Conservation (phyloP, 305 asterid species). For the Fraxinus sp. region DNA sequence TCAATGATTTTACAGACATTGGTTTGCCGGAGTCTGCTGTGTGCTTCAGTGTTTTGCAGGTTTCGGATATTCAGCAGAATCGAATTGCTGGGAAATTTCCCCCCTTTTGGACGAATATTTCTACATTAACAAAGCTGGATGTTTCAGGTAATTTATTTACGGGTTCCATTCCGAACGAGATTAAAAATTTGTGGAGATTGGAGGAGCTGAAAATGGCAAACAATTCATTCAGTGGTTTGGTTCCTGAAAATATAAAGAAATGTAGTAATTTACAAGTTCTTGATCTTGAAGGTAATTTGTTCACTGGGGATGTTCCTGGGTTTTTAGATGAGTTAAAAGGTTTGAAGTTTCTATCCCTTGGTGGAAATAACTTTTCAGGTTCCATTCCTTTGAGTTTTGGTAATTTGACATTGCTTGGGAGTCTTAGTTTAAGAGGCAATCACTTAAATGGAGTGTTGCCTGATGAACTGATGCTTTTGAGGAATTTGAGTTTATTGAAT, state of each 20-base stretch:
- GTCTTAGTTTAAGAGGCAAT: conserved; percentile 48
- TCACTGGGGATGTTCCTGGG: conserved; percentile 46
- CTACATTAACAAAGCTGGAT: conserved; percentile 46
- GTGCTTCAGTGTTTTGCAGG: conserved; percentile 50
- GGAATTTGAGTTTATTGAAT: conserved; percentile 52
- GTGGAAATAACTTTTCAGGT: conserved; percentile 51
- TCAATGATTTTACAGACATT: conserved; percentile 54
- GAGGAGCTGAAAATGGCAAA: conserved; percentile 57
- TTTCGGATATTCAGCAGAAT: conserved; percentile 53
- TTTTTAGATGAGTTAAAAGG: conserved; percentile 35
- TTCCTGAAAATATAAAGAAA: conserved; percentile 39
- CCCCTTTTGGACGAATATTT: conserved; percentile 29
- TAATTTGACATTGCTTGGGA: conserved; percentile 42
- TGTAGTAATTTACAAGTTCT: conserved; percentile 15
- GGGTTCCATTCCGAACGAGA: conserved; percentile 40
- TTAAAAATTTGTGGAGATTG: conserved; percentile 44
- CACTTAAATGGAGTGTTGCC: conserved; percentile 49
- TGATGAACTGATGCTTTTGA: conserved; percentile 37
- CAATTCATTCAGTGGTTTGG: conserved; percentile 46
- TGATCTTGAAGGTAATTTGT: conserved; percentile 56
- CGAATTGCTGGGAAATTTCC: conserved; percentile 48
- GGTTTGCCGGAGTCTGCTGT: conserved; percentile 18
- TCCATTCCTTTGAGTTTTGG: conserved; percentile 44
- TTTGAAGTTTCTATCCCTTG: conserved; percentile 44
- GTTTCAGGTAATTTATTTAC: conserved; percentile 55